Evolutionary conservation across 2,329 filamentous ascomycete species (phyloP).

Genomic region (Fusarium pseudonygamai): DNA sequence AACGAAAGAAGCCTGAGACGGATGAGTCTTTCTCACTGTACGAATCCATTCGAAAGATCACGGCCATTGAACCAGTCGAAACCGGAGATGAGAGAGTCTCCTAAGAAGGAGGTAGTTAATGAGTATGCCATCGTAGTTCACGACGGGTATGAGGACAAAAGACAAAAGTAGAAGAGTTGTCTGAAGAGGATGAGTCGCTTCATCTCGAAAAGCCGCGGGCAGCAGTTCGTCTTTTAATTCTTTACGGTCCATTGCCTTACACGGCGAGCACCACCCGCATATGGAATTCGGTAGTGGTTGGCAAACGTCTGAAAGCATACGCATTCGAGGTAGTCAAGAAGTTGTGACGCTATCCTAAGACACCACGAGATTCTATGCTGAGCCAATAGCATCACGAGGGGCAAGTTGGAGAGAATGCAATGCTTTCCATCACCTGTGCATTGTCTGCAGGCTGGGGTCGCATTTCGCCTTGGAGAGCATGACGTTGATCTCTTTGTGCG

Average conservation of each 20-base stretch:
- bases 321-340: constrained; percentile 22
- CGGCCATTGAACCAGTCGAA: constrained; percentile 61
- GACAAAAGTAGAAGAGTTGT: constrained; percentile 13
- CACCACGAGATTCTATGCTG: constrained; percentile 31
- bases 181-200: constrained; percentile 5
- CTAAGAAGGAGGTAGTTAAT: constrained; percentile 54
- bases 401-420: constrained; percentile 33
- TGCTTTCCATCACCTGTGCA: constrained; percentile 10
- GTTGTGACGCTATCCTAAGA: constrained; percentile 23
- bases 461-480: neutral
- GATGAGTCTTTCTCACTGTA: constrained; percentile 62
- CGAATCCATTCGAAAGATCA: constrained; percentile 75
- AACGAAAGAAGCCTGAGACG: constrained; percentile 8
- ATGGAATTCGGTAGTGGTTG: constrained; percentile 35
- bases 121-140: constrained; percentile 51
- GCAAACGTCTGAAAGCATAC: constrained; percentile 33
- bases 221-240: constrained; percentile 33
- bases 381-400: constrained; percentile 16
- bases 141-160: constrained; percentile 5
- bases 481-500: constrained; percentile 24
- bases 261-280: constrained; percentile 23
- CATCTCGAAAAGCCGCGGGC: constrained; percentile 13
- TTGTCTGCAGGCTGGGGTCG: constrained; percentile 5
- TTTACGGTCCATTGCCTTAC: constrained; percentile 15
- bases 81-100: constrained; percentile 55